Evolutionary conservation across 2,329 filamentous ascomycete genomes (phyloP), one percentile per base, ranked within the genome.

Genomic region (Arthrobotrys conoides): DNA sequence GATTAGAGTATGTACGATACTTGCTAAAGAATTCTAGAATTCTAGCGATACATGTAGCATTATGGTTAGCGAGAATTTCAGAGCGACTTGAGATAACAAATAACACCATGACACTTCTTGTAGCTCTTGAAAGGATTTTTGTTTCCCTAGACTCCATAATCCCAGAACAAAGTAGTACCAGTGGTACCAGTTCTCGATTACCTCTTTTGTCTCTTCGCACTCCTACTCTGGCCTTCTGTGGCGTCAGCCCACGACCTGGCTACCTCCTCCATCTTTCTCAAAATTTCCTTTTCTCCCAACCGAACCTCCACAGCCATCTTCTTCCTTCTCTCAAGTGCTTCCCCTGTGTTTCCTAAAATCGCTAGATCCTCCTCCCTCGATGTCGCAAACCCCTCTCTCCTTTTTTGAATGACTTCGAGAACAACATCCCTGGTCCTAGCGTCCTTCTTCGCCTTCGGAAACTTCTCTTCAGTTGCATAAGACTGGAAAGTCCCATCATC

Each of bases 211-310:
- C 68, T 70, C 48, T 72, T 72, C 14, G 38, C 41, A 1, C 51
- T 51, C 22, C 55, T 68, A 36, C 68, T 46, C 0, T 38, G 18
- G 22, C 18, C 59, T 8, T 51, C 66, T 9, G 22, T 16, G 9
- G 46, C 20, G 30, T 68, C 75, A 5, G 16, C 68, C 75, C 75
- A 78, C 12, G 44, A 49, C 46, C 67, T 63, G 1, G 59, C 68
- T 0, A 44, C 55, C 36, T 53, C 44, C 16, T 78, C 75, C 75
- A 78, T 72, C 20, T 44, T 78, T n/a, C 20, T 84, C 24, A 94
- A 83, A 5, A 94, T 86, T 81, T 87, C 87, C 83, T 93, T 93
- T 84, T 95, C 92, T 14, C 92, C 92, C 1, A 90, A 84, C 76
- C 92, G 88, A 41, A 94, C 91, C 64, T 88, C 85, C 22, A 90